Conservation (phyloP, 2,329 filamentous ascomycete genomes). For the Coleophoma crateriformis region DNA sequence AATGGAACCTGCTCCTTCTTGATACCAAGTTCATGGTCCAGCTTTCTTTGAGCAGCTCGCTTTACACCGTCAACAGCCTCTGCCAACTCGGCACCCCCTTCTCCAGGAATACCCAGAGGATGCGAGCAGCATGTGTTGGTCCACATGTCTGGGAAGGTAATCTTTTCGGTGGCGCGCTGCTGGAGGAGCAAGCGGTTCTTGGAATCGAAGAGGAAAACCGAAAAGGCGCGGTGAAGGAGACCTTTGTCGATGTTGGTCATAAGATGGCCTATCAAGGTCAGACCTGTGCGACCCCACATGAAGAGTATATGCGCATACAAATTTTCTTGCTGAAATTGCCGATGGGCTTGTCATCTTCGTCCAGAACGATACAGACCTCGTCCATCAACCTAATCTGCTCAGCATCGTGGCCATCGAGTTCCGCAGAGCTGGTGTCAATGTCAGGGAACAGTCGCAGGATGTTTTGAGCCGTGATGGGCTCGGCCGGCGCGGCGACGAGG, state of each 20-base stretch:
- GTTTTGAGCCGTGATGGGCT: constrained; percentile 76
- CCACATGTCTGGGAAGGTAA: constrained; percentile 99
- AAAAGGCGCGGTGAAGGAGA: constrained; percentile 94
- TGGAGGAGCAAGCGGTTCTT: constrained; percentile 90
- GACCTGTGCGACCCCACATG: not conserved
- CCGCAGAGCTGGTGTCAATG: constrained; percentile 62
- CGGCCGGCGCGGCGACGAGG: constrained; percentile 40
- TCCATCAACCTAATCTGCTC: constrained; percentile 99
- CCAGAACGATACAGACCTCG: constrained; percentile 94
- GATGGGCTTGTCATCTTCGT: constrained; percentile 87
- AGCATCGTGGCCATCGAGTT: constrained; percentile 87
- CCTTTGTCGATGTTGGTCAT: constrained; percentile 99
- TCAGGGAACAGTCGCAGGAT: constrained; percentile 88
- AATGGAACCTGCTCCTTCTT: constrained; percentile 82
- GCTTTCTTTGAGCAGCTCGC: constrained; percentile 85
- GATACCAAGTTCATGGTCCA: constrained; percentile 93
- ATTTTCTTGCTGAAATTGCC: constrained; percentile 97
- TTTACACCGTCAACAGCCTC: constrained; percentile 83
- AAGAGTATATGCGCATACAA: constrained; percentile 52
- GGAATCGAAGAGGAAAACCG: constrained; percentile 94
- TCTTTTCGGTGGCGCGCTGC: constrained; percentile 93
- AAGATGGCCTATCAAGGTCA: constrained; percentile 66
- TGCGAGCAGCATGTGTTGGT: constrained; percentile 99
- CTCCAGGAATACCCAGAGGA: constrained; percentile 82
- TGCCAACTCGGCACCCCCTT: constrained; percentile 78